A percentile compares a stretch with the other conserved stretches of the same genome.
These are phyloP conservation scores for Metarhizium anisopliae DNA, from an alignment of 2,329 filamentous ascomycete species.

Conservation along the genomic window DNA sequence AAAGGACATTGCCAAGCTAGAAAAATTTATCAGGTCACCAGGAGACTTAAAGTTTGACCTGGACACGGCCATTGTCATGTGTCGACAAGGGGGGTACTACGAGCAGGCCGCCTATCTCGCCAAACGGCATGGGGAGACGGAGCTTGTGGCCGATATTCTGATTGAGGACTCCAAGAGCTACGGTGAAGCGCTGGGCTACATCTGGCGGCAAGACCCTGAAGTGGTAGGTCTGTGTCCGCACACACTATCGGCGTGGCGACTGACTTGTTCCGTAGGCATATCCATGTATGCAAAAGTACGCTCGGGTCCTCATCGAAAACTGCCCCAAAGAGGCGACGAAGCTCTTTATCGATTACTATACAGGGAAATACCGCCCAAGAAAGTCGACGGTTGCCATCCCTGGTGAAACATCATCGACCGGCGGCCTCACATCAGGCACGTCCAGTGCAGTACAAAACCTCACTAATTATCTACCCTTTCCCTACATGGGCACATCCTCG, in stretches of 20 bases:
- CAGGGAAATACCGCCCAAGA: constrained; percentile 67
- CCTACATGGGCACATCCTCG: constrained; percentile 66
- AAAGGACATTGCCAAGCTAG: constrained; percentile 93
- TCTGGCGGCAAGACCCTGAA: constrained; percentile 77
- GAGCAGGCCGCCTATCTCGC: constrained; percentile 95
- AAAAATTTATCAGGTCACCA: constrained; percentile 92
- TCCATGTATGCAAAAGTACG: constrained; percentile 88
- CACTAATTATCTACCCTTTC: constrained; percentile 71
- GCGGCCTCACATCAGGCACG: constrained; percentile 46
- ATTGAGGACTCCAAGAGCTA: constrained; percentile 94
- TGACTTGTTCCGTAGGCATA: constrained; percentile 54
- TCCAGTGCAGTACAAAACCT: constrained; percentile 79
- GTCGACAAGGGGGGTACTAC: constrained; percentile 90
- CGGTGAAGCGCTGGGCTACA: constrained; percentile 78
- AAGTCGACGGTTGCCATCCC: constrained; percentile 35
- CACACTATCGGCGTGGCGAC: constrained; percentile 4
- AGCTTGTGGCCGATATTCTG: constrained; percentile 88
- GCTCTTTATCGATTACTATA: constrained; percentile 92
- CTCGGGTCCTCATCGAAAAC: constrained; percentile 80
- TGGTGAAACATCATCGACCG: constrained; percentile 26
- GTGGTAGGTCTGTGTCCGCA: constrained; percentile 43
- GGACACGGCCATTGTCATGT: constrained; percentile 96
- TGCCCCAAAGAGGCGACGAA: constrained; percentile 75
- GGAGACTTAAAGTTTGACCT: constrained; percentile 93
- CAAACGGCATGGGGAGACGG: constrained; percentile 86